phyloP scores from a whole-genome alignment of 164 flowering plant species.

The Hamamelis virginiana region DNA sequence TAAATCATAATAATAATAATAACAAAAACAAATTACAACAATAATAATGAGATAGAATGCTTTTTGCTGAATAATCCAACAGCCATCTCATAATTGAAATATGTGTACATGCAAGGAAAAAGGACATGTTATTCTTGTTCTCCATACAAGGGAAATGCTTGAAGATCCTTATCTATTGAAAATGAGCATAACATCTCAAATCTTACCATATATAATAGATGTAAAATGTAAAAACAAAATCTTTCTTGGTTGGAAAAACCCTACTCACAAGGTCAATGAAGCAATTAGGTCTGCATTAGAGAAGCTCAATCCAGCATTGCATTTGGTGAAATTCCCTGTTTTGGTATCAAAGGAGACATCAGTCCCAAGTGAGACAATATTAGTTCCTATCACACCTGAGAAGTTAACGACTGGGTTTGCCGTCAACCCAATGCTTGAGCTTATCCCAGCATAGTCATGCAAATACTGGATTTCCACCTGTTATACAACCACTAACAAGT shows the following conservation, averaged over 20 bases:
- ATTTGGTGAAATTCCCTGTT: slow-evolving; percentile 41
- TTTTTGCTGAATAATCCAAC: too few species aligned
- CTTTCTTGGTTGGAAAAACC: neutral
- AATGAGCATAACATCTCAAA: neutral
- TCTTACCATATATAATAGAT: neutral
- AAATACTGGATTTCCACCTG: slow-evolving; percentile 56
- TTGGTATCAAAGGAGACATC: slow-evolving; percentile 61
- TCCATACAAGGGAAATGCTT: neutral
- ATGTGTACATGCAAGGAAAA: neutral
- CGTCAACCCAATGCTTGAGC: slow-evolving; percentile 55
- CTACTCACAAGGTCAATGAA: slow-evolving; percentile 56
- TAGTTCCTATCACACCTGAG: slow-evolving; percentile 55
- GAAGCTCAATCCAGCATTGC: slow-evolving; percentile 52
- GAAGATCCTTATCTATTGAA: neutral
- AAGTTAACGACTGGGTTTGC: slow-evolving; percentile 65
- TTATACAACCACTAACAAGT: slow-evolving; percentile 10
- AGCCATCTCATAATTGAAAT: neutral
- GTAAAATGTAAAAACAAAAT: too few species aligned
- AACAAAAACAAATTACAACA: too few species aligned
- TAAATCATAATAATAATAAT: too few species aligned
- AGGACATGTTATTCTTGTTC: neutral
- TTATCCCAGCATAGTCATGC: slow-evolving; percentile 47
- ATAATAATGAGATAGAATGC: too few species aligned
- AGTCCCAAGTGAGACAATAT: slow-evolving; percentile 38
- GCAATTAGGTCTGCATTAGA: slow-evolving; percentile 53